A percentile compares a stretch with the other conserved stretches of the same genome.
phyloP scores from a whole-genome alignment of 179 eudicot species.

The Carnegiea gigantea region DNA sequence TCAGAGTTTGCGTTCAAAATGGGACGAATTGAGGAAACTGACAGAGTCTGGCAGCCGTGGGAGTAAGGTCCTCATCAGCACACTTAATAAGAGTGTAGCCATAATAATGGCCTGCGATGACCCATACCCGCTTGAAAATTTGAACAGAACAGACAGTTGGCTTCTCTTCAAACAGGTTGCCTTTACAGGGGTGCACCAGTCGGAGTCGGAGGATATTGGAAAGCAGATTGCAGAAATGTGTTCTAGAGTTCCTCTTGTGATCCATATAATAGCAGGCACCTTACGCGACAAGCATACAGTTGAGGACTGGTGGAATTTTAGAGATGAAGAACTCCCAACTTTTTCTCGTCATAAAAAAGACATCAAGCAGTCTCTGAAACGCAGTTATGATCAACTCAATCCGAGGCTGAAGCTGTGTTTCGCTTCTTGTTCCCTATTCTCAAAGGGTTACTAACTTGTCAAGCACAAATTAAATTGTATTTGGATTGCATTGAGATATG shows the following conservation, averaged over 20 bases:
- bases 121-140: too few relatives aligned
- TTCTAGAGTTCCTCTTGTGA: not conserved
- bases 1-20: not conserved
- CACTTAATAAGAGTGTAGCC: conserved; percentile 7
- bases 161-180: conserved; percentile 9
- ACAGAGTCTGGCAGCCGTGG: not conserved
- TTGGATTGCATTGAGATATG: not conserved
- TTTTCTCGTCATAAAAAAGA: too few relatives aligned
- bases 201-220: not conserved
- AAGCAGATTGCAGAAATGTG: not conserved
- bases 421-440: not conserved
- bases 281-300: not conserved
- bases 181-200: conserved; percentile 2
- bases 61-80: conserved; percentile 19
- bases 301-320: too few relatives aligned
- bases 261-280: not conserved
- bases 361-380: not conserved
- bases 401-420: not conserved
- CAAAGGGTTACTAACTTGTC: not conserved
- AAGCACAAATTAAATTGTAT: not conserved
- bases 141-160: too few relatives aligned
- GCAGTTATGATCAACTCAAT: not conserved
- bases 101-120: not conserved
- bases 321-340: too few relatives aligned
- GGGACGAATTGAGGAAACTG: not conserved